phyloP scores from a whole-genome alignment of 805 yeast genomes.

The Candida yuanshanica region DNA sequence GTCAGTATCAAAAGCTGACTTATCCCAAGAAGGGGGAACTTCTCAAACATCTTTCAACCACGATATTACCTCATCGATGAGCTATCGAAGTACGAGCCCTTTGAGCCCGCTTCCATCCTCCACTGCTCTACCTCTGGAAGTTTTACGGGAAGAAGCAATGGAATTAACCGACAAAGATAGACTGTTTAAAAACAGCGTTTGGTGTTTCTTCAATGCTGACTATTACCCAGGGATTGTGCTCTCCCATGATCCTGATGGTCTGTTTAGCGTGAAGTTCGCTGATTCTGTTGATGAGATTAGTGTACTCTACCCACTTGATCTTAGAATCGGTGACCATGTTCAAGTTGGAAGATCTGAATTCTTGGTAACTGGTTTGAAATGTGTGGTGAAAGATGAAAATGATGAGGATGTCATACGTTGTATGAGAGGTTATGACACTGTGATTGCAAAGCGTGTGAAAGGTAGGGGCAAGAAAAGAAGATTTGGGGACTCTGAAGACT shows the following conservation, averaged over 20 bases:
- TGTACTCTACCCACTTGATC: conserved; percentile 36
- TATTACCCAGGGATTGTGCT: conserved; percentile 45
- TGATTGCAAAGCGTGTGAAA: conserved; percentile 29
- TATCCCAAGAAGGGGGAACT: background rate
- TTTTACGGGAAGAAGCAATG: conserved; percentile 5
- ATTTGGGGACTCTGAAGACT: conserved; percentile 11
- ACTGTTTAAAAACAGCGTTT: conserved; percentile 35
- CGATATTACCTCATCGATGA: background rate
- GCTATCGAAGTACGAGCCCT: background rate
- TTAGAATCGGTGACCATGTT: conserved; percentile 52
- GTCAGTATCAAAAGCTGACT: background rate
- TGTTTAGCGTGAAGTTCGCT: conserved; percentile 31
- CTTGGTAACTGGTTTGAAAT: conserved; percentile 42
- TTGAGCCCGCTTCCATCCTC: background rate
- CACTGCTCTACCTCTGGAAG: conserved; percentile 1
- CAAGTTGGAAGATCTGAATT: conserved; percentile 31
- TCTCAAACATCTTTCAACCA: background rate
- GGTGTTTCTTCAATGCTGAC: conserved; percentile 46
- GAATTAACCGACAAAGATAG: conserved; percentile 26
- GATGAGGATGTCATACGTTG: conserved; percentile 37
- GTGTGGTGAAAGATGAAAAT: conserved; percentile 9
- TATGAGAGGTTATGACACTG: conserved; percentile 55
- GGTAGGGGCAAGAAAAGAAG: conserved; percentile 12
- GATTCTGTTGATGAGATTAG: conserved; percentile 31
- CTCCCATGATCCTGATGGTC: conserved; percentile 23